Base-by-base conservation (phyloP, 1,284 basidiomycete species). In the Inonotus obliquus region DNA sequence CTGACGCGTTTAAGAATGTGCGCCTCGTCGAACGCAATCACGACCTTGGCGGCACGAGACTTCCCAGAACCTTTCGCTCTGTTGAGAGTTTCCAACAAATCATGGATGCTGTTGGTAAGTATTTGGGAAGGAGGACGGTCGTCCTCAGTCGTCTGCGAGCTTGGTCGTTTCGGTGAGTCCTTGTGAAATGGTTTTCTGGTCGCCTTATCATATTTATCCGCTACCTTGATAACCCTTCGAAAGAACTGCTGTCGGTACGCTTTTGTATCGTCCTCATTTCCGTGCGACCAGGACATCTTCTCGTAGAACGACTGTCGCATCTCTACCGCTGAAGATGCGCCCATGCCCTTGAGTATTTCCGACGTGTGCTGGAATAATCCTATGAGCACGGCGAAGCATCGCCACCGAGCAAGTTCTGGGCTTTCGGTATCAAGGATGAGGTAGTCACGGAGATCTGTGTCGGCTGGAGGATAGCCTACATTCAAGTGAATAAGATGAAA, bases 11-110 rank as follows among this genome's bases (percentile, higher is more conserved):
- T 21, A 4, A 55, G 21, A 13, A 17, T 38, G 10, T 37, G 35
- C 21, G 54, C 54, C 25, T 55, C 37, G 25, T 55, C 54, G 25
- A 55, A 55, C 9, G 54, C 54, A 6, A 55, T 25, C 35, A 55
- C 38, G 21, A 55, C 54, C 11, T 17, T 19, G 14, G 23, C 21
- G 38, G 1, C 25, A 32, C 4, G 9, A 9, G 11, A 21, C 11
- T 21, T 9, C 21, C n/a, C 19, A 9, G 23, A 17, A 27, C 19
- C 13, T 21, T 25, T 3, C 21, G 9, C 4, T 4, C 32, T 9
- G 9, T 32, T 32, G 4, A 32, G 32, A 32, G 4, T 4, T 4
- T 32, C 9, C 32, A 32, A 4, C 9, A 32, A 32, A 23, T 5
- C 11, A 48, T 14, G 19, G 23, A 23, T 13, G 23, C 14, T n/a